Evolutionary conservation across 805 yeast genomes (phyloP), one percentile per base, ranked within the genome.

Genomic region (Kodamaea neixiangensis): DNA sequence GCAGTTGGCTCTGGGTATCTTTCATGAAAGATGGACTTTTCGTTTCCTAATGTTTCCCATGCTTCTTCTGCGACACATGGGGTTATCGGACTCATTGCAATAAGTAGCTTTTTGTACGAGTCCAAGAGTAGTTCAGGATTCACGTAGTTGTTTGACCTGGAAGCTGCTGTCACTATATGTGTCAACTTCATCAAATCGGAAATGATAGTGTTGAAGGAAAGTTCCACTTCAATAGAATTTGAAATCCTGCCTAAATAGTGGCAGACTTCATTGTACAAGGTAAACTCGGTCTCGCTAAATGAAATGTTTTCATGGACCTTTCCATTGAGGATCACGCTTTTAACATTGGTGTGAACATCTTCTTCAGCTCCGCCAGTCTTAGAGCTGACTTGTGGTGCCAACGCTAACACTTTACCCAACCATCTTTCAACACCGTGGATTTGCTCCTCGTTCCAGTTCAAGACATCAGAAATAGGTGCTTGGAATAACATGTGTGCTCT

Each of bases 401-500:
- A 48, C 10, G 58, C 55, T 3, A 84, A 47, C 3, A 89, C 81
- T 54, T 83, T 82, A 37, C 76, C 75, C 41, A 94, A 65, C 97
- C 97, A 94, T 55, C 98, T 78, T 63, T 89, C 88, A 34, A 88
- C 78, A 3, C 99, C 99, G 21, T 80, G 82, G 54, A 94, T 92
- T 62, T 88, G 91, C 2, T 77, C 72, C 59, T 89, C 96, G 60
- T 93, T 96, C 99, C 99, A 94, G 58, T 85, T 83, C 52, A 94
- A 74, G 5, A 84, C 81, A 58, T 91, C 97, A 1, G 79, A 71
- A 5, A 93, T 80, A 2, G 98, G 97, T 0, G 97, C 97, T 62
- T 87, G 96, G 73, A 94, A 94, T 11, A 94, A 68, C 53, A 94
- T 82, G 63, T 93, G 97, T 0, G 98, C 98, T 54, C 98, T 79